These are phyloP conservation scores for Fusarium avenaceum DNA, from an alignment of 2,329 filamentous ascomycete genomes.

Conservation along the genomic window DNA sequence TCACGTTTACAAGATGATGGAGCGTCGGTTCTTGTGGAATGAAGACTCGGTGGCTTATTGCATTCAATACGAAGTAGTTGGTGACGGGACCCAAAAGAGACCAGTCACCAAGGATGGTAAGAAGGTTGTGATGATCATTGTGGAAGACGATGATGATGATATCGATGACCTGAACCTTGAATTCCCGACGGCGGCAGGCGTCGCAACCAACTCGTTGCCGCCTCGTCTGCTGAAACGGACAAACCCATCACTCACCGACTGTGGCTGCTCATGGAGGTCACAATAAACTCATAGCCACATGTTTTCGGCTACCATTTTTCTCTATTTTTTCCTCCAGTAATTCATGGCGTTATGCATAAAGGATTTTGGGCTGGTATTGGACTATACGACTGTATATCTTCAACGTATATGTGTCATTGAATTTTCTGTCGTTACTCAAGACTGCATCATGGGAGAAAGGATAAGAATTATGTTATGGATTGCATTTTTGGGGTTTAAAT, in stretches of 20 bases:
- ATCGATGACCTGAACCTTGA: slow-evolving; percentile 1
- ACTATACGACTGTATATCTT: slow-evolving; percentile 17
- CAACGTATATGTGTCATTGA: slow-evolving; percentile 21
- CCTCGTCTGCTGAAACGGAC: slow-evolving; percentile 36
- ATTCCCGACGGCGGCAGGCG: slow-evolving; percentile 5
- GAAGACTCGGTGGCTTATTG: slow-evolving; percentile 59
- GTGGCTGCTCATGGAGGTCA: slow-evolving; percentile 68
- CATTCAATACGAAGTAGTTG: slow-evolving; percentile 62
- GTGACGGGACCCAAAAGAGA: slow-evolving; percentile 49
- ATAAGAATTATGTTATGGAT: slow-evolving; percentile 23
- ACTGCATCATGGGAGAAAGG: slow-evolving; percentile 33
- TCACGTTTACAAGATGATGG: slow-evolving; percentile 67
- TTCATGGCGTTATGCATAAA: slow-evolving; percentile 33
- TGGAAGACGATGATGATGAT: slow-evolving; percentile 52
- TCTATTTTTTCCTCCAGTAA: slow-evolving; percentile 14
- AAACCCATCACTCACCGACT: slow-evolving; percentile 61
- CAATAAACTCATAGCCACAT: slow-evolving; percentile 49
- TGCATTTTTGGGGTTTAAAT: slow-evolving; percentile 31
- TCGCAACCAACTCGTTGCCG: slow-evolving; percentile 18
- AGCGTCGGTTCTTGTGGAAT: slow-evolving; percentile 60
- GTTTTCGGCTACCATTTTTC: not conserved
- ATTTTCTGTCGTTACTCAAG: slow-evolving; percentile 36
- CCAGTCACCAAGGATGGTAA: slow-evolving; percentile 51
- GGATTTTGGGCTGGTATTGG: slow-evolving; percentile 21
- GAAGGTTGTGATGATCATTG: slow-evolving; percentile 59